These are phyloP conservation scores for Russula emetica DNA, from an alignment of 768 basidiomycete species.

Conservation along the genomic window DNA sequence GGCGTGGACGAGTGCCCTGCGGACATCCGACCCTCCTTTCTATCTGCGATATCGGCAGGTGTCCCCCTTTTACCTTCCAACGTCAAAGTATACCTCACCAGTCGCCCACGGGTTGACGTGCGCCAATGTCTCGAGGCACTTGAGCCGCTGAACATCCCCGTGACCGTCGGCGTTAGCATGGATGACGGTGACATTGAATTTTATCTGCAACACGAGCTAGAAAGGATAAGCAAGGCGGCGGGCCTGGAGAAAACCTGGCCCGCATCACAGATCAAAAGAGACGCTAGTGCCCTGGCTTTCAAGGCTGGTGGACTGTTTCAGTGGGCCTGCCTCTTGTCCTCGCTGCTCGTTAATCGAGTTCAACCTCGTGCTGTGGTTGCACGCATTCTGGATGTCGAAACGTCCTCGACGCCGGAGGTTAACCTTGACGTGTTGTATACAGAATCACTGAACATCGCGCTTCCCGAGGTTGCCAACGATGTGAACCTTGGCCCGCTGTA, in stretches of 20 bases:
- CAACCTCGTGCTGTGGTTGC: slow-evolving; percentile 14
- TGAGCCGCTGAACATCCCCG: background rate
- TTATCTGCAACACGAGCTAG: slow-evolving; percentile 17
- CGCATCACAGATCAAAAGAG: slow-evolving; percentile 7
- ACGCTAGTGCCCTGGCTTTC: slow-evolving; percentile 13
- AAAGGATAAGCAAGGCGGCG: background rate
- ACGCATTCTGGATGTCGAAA: slow-evolving; percentile 8
- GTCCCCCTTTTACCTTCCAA: slow-evolving; percentile 15
- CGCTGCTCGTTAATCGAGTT: slow-evolving; percentile 13
- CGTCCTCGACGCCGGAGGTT: slow-evolving; percentile 1
- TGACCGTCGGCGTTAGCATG: background rate
- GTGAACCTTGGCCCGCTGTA: slow-evolving; percentile 12
- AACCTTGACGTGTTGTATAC: slow-evolving; percentile 21
- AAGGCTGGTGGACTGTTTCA: slow-evolving; percentile 27
- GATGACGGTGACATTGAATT: slow-evolving; percentile 23
- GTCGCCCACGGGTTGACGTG: slow-evolving; percentile 24
- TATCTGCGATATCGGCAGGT: slow-evolving; percentile 7
- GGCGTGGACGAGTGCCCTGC: slow-evolving; percentile 27
- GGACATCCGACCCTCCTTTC: slow-evolving; percentile 14
- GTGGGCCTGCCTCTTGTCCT: slow-evolving; percentile 23
- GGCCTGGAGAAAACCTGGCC: background rate
- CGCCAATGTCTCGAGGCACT: background rate
- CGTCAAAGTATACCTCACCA: slow-evolving; percentile 25
- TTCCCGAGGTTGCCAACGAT: slow-evolving; percentile 3
- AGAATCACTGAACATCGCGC: slow-evolving; percentile 10